A percentile compares a stretch with the other conserved stretches of the same genome.
Conservation (phyloP, 768 basidiomycete genomes). For the Leucocoprinus leucothites region DNA sequence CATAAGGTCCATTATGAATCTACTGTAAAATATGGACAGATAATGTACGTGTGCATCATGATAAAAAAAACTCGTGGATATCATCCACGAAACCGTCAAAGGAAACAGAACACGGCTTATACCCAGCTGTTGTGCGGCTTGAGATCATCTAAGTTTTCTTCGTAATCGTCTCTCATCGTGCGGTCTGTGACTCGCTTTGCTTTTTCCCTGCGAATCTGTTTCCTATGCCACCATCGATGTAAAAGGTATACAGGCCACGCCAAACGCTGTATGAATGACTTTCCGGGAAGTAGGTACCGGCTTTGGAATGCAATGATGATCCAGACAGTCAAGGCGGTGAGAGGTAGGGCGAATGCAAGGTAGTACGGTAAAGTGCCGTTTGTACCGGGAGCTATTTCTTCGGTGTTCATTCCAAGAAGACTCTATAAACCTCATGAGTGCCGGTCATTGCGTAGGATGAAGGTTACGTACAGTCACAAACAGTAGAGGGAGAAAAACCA, state of each 20-base stretch:
- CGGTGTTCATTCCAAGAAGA: slow-evolving; percentile 60
- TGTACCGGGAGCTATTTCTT: slow-evolving; percentile 34
- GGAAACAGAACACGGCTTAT: not conserved
- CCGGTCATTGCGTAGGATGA: not conserved
- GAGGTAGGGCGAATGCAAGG: slow-evolving; percentile 36
- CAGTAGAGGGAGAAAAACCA: slow-evolving; percentile 59
- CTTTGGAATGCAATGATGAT: slow-evolving; percentile 52
- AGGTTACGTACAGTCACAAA: slow-evolving; percentile 41
- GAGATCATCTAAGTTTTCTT: not conserved
- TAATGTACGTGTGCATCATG: too few species aligned
- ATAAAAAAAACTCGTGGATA: too few species aligned
- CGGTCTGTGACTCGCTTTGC: not conserved
- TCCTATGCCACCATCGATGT: not conserved
- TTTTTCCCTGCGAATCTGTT: not conserved
- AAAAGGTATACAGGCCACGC: slow-evolving; percentile 33
- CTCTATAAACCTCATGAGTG: slow-evolving; percentile 28
- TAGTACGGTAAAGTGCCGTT: slow-evolving; percentile 41
- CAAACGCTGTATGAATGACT: slow-evolving; percentile 28
- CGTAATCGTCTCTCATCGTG: not conserved
- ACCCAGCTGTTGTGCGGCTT: not conserved
- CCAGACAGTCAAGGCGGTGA: slow-evolving; percentile 53
- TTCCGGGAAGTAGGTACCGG: slow-evolving; percentile 30
- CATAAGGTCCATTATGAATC: too few species aligned
- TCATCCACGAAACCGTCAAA: too few species aligned
- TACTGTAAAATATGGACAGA: too few species aligned